phyloP scores from a whole-genome alignment of 495 filamentous ascomycete species.

The Hypoxylon lenormandii region DNA sequence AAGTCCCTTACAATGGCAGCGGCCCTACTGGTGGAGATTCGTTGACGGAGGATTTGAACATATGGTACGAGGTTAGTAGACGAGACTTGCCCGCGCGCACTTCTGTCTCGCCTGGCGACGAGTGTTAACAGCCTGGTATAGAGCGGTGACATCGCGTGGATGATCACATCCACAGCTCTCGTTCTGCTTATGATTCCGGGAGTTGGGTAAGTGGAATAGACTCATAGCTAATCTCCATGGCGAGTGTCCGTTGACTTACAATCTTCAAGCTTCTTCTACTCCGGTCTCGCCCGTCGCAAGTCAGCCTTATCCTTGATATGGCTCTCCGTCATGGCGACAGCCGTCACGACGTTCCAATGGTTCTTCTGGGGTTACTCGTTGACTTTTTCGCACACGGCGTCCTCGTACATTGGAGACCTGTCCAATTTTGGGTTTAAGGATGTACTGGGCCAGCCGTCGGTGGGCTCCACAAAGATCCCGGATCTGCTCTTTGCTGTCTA shows the following conservation, averaged over 20 bases:
- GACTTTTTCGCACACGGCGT: slow-evolving; percentile 87
- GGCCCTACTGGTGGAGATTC: slow-evolving; percentile 78
- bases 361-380: slow-evolving; percentile 99
- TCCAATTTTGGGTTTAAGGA: slow-evolving; percentile 86
- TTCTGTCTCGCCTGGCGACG: slow-evolving; percentile 3
- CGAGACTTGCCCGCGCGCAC: neutral
- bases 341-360: slow-evolving; percentile 94
- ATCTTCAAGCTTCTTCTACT: slow-evolving; percentile 87
- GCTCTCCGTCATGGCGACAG: slow-evolving; percentile 95
- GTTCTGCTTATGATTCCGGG: slow-evolving; percentile 98
- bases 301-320: slow-evolving; percentile 94
- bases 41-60: slow-evolving; percentile 77
- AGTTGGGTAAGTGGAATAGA: slow-evolving; percentile 69
- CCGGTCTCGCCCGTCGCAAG: slow-evolving; percentile 94
- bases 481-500: slow-evolving; percentile 93
- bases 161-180: slow-evolving; percentile 86
- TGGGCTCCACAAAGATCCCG: slow-evolving; percentile 82
- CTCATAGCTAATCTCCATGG: slow-evolving; percentile 28
- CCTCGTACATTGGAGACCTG: slow-evolving; percentile 85
- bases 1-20: slow-evolving; percentile 74
- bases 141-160: slow-evolving; percentile 92
- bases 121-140: slow-evolving; percentile 50
- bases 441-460: slow-evolving; percentile 82
- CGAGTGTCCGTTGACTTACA: slow-evolving; percentile 25
- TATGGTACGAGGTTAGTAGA: slow-evolving; percentile 78